Conservation (phyloP, 192 early-diverging fungal species). For the Phlyctochytrium arcticum region DNA sequence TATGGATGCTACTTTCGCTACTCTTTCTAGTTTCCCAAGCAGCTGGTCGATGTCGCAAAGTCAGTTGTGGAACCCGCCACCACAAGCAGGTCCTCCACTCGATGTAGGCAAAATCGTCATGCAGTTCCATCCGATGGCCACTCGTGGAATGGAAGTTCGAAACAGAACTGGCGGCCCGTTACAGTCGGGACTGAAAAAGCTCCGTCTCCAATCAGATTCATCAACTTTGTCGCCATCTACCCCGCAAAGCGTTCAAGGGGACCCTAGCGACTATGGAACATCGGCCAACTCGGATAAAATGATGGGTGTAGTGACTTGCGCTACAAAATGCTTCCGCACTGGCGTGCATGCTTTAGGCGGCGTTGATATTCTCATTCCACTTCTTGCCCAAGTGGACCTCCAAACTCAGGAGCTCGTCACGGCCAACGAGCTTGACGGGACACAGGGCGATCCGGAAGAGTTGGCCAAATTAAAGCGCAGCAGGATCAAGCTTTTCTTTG, state of each 20-base stretch:
- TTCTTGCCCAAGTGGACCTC: slow-evolving; percentile 37
- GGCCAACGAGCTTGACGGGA: background rate
- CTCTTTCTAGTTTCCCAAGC: too few species aligned
- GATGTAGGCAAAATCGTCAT: slow-evolving; percentile 17
- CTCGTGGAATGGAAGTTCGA: background rate
- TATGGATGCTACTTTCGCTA: too few species aligned
- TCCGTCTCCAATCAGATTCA: background rate
- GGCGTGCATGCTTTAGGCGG: slow-evolving; percentile 43
- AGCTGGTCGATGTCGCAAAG: too few species aligned
- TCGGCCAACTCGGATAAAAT: background rate
- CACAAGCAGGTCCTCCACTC: background rate
- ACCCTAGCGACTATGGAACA: too few species aligned
- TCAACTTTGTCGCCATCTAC: too few species aligned
- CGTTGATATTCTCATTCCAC: slow-evolving; percentile 35
- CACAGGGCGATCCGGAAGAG: background rate
- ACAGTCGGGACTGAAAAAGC: background rate
- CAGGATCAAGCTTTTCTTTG: slow-evolving; percentile 23
- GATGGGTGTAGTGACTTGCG: slow-evolving; percentile 24
- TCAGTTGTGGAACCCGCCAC: background rate
- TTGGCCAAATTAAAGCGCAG: background rate
- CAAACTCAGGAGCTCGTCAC: background rate
- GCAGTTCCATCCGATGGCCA: slow-evolving; percentile 35
- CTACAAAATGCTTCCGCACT: slow-evolving; percentile 34
- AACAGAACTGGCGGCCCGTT: too few species aligned
- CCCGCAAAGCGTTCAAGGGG: background rate